These are phyloP conservation scores for Erodium trifolium DNA, from an alignment of 441 rosid genomes.

Conservation along the genomic window DNA sequence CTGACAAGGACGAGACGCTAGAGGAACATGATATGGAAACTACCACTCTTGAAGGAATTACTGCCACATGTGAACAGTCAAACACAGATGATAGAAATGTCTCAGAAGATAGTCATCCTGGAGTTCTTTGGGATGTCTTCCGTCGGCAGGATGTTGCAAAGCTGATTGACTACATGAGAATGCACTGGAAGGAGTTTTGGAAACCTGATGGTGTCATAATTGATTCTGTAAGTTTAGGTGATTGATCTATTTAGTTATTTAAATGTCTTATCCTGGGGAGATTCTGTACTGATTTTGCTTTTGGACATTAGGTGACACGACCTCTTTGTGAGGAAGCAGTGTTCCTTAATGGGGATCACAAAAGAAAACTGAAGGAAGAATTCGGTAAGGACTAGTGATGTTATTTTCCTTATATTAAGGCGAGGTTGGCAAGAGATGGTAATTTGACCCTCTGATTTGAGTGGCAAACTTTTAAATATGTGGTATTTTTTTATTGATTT, in stretches of 20 bases:
- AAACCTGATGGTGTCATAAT: slow-evolving; percentile 25
- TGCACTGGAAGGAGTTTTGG: slow-evolving; percentile 35
- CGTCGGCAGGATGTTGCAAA: slow-evolving; percentile 72
- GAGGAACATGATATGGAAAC: slow-evolving; percentile 34
- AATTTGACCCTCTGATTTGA: slow-evolving; percentile 7
- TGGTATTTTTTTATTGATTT: background rate
- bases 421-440: slow-evolving; percentile 7
- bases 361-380: slow-evolving; percentile 60
- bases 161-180: slow-evolving; percentile 45
- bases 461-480: slow-evolving; percentile 5
- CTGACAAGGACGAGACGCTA: slow-evolving; percentile 28
- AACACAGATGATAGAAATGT: slow-evolving; percentile 22
- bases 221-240: slow-evolving; percentile 43
- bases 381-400: slow-evolving; percentile 43
- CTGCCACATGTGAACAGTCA: slow-evolving; percentile 17
- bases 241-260: slow-evolving; percentile 1
- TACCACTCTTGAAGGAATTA: slow-evolving; percentile 21
- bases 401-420: background rate
- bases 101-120: slow-evolving; percentile 29
- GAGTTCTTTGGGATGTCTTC: slow-evolving; percentile 78
- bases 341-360: slow-evolving; percentile 50
- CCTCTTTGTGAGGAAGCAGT: slow-evolving; percentile 59
- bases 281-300: slow-evolving; percentile 17
- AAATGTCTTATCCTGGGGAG: background rate
- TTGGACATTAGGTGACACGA: slow-evolving; percentile 41